Percentiles rank a stretch among this genome's conserved stretches.
Conservation (phyloP, 129 eudicot species). For the Escallonia rubra region DNA sequence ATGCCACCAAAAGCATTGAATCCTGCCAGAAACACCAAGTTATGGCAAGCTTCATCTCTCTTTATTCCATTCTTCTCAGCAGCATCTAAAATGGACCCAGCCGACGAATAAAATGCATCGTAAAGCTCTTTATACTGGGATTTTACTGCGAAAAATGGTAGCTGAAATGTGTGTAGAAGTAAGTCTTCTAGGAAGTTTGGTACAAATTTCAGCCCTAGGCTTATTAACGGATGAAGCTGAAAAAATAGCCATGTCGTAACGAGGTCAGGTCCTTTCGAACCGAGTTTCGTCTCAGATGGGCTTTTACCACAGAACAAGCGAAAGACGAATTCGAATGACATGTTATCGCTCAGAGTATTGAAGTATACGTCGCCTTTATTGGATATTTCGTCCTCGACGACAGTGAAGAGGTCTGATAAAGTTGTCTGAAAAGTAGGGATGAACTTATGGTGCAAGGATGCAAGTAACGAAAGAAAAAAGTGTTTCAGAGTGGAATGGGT, state of each 20-base stretch:
- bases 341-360: slow-evolving; percentile 27
- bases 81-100: slow-evolving; percentile 31
- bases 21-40: slow-evolving; percentile 44
- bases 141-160: slow-evolving; percentile 40
- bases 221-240: slow-evolving; percentile 49
- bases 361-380: slow-evolving; percentile 32
- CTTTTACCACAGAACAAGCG: slow-evolving; percentile 33
- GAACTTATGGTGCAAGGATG: slow-evolving; percentile 29
- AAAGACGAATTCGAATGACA: slow-evolving; percentile 59
- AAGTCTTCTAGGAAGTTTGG: slow-evolving; percentile 49
- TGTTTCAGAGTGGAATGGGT: slow-evolving; percentile 36
- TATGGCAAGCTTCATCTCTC: slow-evolving; percentile 72
- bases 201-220: slow-evolving; percentile 32
- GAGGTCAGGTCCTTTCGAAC: slow-evolving; percentile 31
- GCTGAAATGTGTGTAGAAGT: slow-evolving; percentile 33
- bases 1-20: slow-evolving; percentile 74
- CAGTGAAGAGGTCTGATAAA: slow-evolving; percentile 21
- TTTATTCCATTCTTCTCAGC: slow-evolving; percentile 37
- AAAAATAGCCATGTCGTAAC: slow-evolving; percentile 38
- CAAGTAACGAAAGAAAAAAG: slow-evolving; percentile 27
- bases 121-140: slow-evolving; percentile 44
- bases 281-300: slow-evolving; percentile 34
- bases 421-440: slow-evolving; percentile 37
- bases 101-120: slow-evolving; percentile 25
- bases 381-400: slow-evolving; percentile 40